Evolutionary conservation across 345 rosid species (phyloP), one percentile per base, ranked within the genome.

Genomic region (Gossypium sturtianum): DNA sequence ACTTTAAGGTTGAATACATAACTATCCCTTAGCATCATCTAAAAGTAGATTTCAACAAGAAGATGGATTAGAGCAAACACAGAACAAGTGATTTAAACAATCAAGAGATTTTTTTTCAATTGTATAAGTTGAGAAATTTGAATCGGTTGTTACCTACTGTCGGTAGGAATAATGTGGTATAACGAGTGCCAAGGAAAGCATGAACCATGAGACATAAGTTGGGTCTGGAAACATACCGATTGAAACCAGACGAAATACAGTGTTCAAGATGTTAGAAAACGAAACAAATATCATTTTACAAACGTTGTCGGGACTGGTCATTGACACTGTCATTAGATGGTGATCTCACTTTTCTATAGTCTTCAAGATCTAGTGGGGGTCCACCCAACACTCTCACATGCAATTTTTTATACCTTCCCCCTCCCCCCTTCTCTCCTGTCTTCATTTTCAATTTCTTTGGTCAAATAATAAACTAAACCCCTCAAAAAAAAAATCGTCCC

Each of bases 341-440:
- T 73, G 78, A 76, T 75, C 72, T 48, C 75, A 22, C 66, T 53
- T 69, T 49, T 44, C 65, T 64, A 22, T 13, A 16, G 12, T 9
- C 10, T 43, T 53, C 70, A 23, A 75, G 48, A 23, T 12, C 51
- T 68, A 47, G 22, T 56, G 10, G 69, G 69, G 80, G 80, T 76
- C 80, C 80, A 72, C 73, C 82, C 79, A 54, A 76, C 84, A 61
- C 19, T 38, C 23, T 76, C 84, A 78, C 84, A 76, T 74, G 84
- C 77, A 16, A 10, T 0, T 70, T 76, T 41, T 52, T 8, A 8
- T 45, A 9, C 49, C 45, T 45, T 16, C 7, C 47, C 23, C 13
- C 16, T 45, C 38, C 38, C 38, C 38, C 38, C 6, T 34, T 0
- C 13, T 56, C 20, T 56, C 60, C 19, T n/a, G 20, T 9, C 12